Conservation (phyloP, 2,329 filamentous ascomycete genomes). For the Dryadomyces quercivorus region DNA sequence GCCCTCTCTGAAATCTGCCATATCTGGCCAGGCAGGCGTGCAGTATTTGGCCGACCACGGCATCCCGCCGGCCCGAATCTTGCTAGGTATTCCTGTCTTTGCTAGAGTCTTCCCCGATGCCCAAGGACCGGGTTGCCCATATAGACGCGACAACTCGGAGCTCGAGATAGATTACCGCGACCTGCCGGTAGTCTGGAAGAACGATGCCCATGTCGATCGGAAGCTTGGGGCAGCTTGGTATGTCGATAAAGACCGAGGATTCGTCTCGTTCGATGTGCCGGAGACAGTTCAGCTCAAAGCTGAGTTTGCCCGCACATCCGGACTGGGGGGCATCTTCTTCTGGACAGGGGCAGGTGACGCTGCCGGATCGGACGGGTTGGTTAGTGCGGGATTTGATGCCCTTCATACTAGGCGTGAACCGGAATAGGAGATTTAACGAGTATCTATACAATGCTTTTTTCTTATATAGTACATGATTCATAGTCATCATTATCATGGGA, state of each 20-base stretch:
- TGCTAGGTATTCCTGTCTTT: conserved; percentile 52
- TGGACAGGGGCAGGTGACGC: conserved; percentile 55
- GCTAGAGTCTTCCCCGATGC: conserved; percentile 49
- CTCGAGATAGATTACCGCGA: conserved; percentile 52
- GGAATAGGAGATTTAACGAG: neutral
- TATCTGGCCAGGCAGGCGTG: conserved; percentile 43
- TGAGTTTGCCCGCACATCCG: conserved; percentile 38
- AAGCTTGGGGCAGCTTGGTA: conserved; percentile 42
- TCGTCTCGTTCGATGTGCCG: conserved; percentile 53
- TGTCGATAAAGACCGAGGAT: conserved; percentile 29
- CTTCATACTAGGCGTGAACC: conserved; percentile 16
- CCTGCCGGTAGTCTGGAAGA: conserved; percentile 27
- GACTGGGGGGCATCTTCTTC: conserved; percentile 53
- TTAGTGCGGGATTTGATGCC: conserved; percentile 45
- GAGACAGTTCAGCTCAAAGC: conserved; percentile 50
- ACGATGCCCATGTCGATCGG: conserved; percentile 12
- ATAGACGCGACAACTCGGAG: conserved; percentile 16
- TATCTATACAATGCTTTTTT: neutral
- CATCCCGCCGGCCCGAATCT: conserved; percentile 44
- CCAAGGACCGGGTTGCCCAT: conserved; percentile 15
- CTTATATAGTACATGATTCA: neutral
- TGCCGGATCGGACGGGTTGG: conserved; percentile 39
- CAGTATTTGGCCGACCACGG: conserved; percentile 39
- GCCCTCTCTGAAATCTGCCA: conserved; percentile 15
- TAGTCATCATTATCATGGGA: neutral